phyloP scores from a whole-genome alignment of 75 land plant genomes.

The Chamaecyparis obtusa region DNA sequence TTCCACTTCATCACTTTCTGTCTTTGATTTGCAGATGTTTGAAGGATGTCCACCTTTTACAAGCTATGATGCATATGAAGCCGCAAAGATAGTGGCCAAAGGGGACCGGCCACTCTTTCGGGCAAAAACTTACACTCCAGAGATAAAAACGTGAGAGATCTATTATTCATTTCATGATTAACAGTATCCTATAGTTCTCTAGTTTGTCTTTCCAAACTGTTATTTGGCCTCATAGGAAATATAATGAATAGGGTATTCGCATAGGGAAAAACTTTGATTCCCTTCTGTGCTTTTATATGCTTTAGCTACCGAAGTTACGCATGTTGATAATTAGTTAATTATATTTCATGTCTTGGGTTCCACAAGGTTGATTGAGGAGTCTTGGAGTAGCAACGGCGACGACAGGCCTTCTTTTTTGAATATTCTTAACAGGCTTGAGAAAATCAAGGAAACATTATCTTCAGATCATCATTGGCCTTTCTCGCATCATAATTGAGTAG shows the following conservation, averaged over 20 bases:
- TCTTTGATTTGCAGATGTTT: constrained; percentile 51
- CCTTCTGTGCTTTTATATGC: background rate
- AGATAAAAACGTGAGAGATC: constrained; percentile 54
- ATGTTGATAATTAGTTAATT: background rate
- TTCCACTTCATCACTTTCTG: background rate
- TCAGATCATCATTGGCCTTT: constrained; percentile 59
- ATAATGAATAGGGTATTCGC: background rate
- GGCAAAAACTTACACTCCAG: constrained; percentile 44
- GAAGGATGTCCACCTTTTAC: constrained; percentile 68
- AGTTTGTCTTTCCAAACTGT: background rate
- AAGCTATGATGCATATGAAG: constrained; percentile 70
- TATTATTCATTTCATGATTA: background rate
- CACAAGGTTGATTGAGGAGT: constrained; percentile 55
- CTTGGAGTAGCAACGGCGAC: constrained; percentile 59
- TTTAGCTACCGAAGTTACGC: background rate
- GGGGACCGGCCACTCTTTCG: constrained; percentile 63
- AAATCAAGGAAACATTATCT: constrained; percentile 54
- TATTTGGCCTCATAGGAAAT: background rate
- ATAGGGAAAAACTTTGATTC: background rate
- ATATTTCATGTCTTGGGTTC: background rate
- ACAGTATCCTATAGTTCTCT: too few species aligned
- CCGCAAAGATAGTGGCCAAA: constrained; percentile 62
- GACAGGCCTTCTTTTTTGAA: constrained; percentile 63
- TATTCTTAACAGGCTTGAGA: constrained; percentile 67
- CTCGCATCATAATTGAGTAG: constrained; percentile 17